A percentile compares a stretch with the other conserved stretches of the same genome.
These are phyloP conservation scores for Kregervanrija delftensis DNA, from an alignment of 805 yeast genomes.

Conservation along the genomic window DNA sequence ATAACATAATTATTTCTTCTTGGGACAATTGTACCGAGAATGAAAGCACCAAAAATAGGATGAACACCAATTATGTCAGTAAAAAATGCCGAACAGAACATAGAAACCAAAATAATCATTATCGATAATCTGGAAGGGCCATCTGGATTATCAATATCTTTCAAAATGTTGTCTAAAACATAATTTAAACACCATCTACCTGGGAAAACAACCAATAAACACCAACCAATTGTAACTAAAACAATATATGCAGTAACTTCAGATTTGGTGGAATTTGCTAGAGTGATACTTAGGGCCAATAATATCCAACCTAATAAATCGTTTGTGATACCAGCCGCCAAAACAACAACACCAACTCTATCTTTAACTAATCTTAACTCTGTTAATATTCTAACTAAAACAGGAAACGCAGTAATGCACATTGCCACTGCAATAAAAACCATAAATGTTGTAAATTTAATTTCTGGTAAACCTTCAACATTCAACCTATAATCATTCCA, in stretches of 20 bases:
- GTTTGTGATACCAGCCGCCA: constrained; percentile 78
- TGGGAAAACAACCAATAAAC: constrained; percentile 51
- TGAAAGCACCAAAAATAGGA: constrained; percentile 80
- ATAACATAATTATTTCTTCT: constrained; percentile 70
- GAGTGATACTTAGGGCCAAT: constrained; percentile 66
- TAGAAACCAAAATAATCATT: constrained; percentile 45
- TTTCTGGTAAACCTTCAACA: constrained; percentile 26
- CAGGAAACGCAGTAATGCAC: constrained; percentile 84
- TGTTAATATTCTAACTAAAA: constrained; percentile 68
- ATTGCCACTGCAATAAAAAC: constrained; percentile 79
- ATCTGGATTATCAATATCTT: constrained; percentile 40
- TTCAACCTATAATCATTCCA: constrained; percentile 46
- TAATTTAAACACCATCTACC: constrained; percentile 42
- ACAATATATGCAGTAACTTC: constrained; percentile 65
- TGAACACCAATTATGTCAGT: constrained; percentile 84
- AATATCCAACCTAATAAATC: constrained; percentile 80
- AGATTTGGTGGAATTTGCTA: constrained; percentile 67
- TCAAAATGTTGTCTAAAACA: constrained; percentile 36
- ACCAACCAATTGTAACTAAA: constrained; percentile 64
- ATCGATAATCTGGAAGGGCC: constrained; percentile 63
- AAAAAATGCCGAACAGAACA: constrained; percentile 64
- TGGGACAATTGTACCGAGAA: constrained; percentile 70
- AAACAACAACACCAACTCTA: constrained; percentile 64
- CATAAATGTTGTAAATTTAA: constrained; percentile 67
- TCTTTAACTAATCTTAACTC: constrained; percentile 66